A percentile compares a stretch with the other conserved stretches of the same genome.
These are phyloP conservation scores for Sclerotinia nivalis DNA, from an alignment of 2,329 filamentous ascomycete genomes.

Conservation along the genomic window DNA sequence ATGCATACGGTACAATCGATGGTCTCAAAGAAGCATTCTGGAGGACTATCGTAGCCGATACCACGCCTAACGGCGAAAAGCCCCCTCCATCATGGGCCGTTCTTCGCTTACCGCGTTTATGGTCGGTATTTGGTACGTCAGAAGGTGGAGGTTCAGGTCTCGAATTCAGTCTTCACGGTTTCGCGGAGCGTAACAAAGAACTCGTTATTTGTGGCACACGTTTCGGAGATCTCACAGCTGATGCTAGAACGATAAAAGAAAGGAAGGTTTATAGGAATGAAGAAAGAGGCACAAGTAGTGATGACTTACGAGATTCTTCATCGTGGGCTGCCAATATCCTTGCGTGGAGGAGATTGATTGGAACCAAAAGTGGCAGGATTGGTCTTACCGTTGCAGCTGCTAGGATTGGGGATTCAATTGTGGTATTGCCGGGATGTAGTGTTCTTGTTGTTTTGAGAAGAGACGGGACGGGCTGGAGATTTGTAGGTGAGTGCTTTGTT, in stretches of 20 bases:
- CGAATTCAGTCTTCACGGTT: constrained; percentile 6
- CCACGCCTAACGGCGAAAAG: constrained; percentile 1
- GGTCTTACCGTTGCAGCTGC: constrained; percentile 9
- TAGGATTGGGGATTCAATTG: constrained; percentile 12
- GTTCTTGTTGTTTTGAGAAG: constrained; percentile 20
- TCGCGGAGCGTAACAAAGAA: constrained; percentile 7
- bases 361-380: constrained; percentile 4
- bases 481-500: constrained; percentile 28
- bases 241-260: constrained; percentile 15
- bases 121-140: neutral
- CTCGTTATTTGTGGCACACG: constrained; percentile 6
- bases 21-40: constrained; percentile 20
- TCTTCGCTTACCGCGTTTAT: constrained; percentile 11
- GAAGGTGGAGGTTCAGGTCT: constrained; percentile 12
- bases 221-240: constrained; percentile 3
- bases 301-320: constrained; percentile 16
- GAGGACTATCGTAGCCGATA: constrained; percentile 16
- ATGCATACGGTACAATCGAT: constrained; percentile 4
- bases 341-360: constrained; percentile 21
- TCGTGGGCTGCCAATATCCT: constrained; percentile 20
- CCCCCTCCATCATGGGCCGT: constrained; percentile 18
- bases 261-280: neutral
- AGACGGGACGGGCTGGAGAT: neutral
- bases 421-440: constrained; percentile 14
- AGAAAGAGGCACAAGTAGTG: constrained; percentile 1